Evolutionary conservation across 2,329 filamentous ascomycete genomes (phyloP).

Genomic region (Diatrype stigma): DNA sequence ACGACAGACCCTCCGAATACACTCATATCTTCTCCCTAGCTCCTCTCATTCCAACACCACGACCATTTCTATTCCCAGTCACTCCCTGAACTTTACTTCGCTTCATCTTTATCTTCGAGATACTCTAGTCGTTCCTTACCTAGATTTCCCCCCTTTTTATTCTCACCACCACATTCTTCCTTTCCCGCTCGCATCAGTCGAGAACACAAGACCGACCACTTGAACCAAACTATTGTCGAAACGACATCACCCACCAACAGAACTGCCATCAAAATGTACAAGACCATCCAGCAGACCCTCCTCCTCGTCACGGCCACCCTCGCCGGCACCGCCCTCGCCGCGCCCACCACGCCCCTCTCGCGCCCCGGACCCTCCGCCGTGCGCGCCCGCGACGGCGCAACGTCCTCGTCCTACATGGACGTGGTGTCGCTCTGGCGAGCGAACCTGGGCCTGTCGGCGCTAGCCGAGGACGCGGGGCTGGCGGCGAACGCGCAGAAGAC

Average conservation of each 20-base stretch:
- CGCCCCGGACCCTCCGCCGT: background rate
- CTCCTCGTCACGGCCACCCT: background rate
- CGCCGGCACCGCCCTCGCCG: background rate
- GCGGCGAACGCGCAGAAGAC: background rate
- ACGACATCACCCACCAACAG: background rate
- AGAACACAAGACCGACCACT: too few relatives aligned
- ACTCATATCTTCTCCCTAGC: too few relatives aligned
- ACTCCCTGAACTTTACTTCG: background rate
- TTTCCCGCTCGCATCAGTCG: too few relatives aligned
- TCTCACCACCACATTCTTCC: too few relatives aligned
- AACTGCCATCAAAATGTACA: background rate
- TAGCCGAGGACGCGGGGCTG: background rate
- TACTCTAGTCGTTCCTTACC: background rate
- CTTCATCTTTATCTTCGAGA: background rate
- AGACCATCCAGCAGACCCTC: background rate
- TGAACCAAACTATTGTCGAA: background rate
- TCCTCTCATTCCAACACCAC: background rate
- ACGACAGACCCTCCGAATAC: too few relatives aligned
- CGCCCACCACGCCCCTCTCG: background rate
- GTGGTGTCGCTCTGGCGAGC: background rate
- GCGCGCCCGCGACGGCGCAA: background rate
- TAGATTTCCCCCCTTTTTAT: too few relatives aligned
- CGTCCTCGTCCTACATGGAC: background rate
- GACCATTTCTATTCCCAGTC: background rate
- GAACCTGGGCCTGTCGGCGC: background rate